These are phyloP conservation scores for Wickerhamiella infanticola DNA, from an alignment of 1,139 yeast genomes.

Conservation along the genomic window DNA sequence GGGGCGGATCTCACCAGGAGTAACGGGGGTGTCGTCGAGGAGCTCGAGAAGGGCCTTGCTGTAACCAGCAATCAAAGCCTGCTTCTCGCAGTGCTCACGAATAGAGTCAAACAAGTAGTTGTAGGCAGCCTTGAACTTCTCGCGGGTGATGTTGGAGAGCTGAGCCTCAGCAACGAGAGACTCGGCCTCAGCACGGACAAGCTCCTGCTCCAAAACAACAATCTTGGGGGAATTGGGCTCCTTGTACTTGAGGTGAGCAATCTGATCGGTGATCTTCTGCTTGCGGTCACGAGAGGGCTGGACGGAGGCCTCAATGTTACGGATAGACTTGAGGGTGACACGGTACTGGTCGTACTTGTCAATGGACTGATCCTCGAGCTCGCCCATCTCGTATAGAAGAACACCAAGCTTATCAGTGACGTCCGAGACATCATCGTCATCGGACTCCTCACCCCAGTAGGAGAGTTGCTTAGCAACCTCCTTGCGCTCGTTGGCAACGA, in stretches of 20 bases:
- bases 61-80: constrained; percentile 94
- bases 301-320: constrained; percentile 93
- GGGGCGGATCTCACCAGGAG: constrained; percentile 98
- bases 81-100: constrained; percentile 92
- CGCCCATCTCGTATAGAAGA: constrained; percentile 88
- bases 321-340: constrained; percentile 81
- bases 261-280: constrained; percentile 93
- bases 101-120: constrained; percentile 93
- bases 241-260: constrained; percentile 93
- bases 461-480: constrained; percentile 94
- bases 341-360: constrained; percentile 98
- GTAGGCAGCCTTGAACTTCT: constrained; percentile 93
- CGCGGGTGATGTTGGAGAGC: constrained; percentile 93
- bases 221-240: constrained; percentile 97
- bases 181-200: constrained; percentile 98
- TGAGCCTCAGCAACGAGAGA: constrained; percentile 98
- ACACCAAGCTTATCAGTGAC: constrained; percentile 96
- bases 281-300: constrained; percentile 98
- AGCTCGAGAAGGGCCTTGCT: constrained; percentile 95
- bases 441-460: constrained; percentile 95
- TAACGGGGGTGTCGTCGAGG: constrained; percentile 90
- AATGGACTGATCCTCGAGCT: constrained; percentile 92
- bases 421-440: constrained; percentile 93
- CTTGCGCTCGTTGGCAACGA: constrained; percentile 88
- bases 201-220: constrained; percentile 88